Base-by-base conservation (phyloP, 169 alveolate genomes). In the Plasmodium adleri region DNA sequence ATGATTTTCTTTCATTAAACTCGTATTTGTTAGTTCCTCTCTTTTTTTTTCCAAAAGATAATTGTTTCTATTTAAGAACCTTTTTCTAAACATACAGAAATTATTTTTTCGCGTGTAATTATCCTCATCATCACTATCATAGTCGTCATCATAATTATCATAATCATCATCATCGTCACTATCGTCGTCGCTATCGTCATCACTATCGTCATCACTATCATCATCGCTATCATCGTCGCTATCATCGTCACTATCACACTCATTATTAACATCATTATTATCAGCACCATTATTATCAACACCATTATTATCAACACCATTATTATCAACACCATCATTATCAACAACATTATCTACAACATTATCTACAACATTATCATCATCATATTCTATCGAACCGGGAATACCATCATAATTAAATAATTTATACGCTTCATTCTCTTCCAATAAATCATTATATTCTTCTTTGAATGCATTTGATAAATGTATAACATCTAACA, bases 401-500 rank as follows among this genome's bases (percentile, higher is more conserved):
- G 47, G 7, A 39, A 39, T 0, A 0, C 1, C 47, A 9, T 39
- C 0, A 39, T 39, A 39, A 39, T 39, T 39, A 5, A 39, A 12
- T 58, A 22, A 39, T 47, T 39, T 9, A n/a, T 70, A 56, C 9
- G 74, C 32, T 15, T 5, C 24, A 1, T 20, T 39, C 39, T 4
- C 67, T 7, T 62, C 22, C 8, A 64, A 64, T 39, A 17, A 39
- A 64, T 66, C 63, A 22, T 0, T 20, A 3, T 22, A 43, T 45
- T 60, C 76, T 8, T 56, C 80, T 2, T 13, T 56, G 17, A 15
- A 17, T 10, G 39, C 91, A 50, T 83, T 83, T 63, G 83, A 47
- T 72, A 83, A 60, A 62, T 68, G 72, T 49, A 83, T 24, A 9
- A 39, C 26, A 45, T 83, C 91, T 26, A 83, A 60, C 20, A 66